Evolutionary conservation across 805 yeast genomes (phyloP), one percentile per base, ranked within the genome.

Genomic region (Priceomyces fermenticarens): DNA sequence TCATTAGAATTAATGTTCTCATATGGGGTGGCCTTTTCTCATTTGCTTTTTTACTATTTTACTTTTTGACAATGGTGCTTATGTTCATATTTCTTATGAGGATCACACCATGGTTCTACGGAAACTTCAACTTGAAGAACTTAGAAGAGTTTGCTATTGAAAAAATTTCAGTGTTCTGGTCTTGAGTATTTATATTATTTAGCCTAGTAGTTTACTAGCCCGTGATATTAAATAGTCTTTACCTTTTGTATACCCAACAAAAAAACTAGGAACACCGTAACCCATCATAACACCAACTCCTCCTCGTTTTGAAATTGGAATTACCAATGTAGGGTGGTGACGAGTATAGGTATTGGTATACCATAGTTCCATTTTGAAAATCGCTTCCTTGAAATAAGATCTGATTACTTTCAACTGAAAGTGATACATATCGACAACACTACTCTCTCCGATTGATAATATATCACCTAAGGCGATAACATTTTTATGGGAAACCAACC

Each of bases 401-500:
- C 40, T 40, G 30, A 61, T 41, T 3, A 43, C 40, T 10, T 42
- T 45, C 7, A 33, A 25, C 38, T 62, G 69, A 32, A 45, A 43
- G 39, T 53, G 47, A 25, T 45, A 36, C 15, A 67, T 34, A 38
- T 66, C 70, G 10, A 57, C 53, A 8, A 62, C 10, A 10, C 62
- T 51, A 16, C 47, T 45, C 11, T 40, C 39, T 2, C 59, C 45
- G 3, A 50, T 52, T 2, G 58, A 37, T 3, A 55, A 45, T 20
- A 67, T 53, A 46, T 68, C 72, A 14, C 73, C 72, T 11, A 64
- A 30, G 3, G 60, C 70, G n/a, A 63, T 28, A 4, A 66, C 65
- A 12, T 62, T 48, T 5, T 44, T 42, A 34, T 53, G 43, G 3
- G 50, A 51, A 23, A 53, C 44, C 13, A 63, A 55, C 7, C 51